Percentiles rank a stretch among this genome's conserved stretches.
phyloP scores from a whole-genome alignment of 2,329 filamentous ascomycete genomes.

The Aureobasidium sp. region DNA sequence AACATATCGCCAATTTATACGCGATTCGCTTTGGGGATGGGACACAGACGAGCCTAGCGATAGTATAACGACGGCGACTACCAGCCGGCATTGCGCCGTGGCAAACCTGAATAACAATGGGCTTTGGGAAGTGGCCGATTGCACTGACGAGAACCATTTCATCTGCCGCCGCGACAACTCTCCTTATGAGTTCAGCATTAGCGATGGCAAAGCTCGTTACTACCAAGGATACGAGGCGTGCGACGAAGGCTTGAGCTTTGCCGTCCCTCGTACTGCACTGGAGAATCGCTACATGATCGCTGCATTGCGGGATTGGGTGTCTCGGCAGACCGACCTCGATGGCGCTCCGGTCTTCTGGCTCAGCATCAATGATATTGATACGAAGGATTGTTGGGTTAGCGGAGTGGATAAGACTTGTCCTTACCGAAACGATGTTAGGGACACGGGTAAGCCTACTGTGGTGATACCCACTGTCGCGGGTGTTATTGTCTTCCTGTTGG shows the following conservation, averaged over 20 bases:
- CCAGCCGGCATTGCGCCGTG: constrained; percentile 48
- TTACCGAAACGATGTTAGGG: constrained; percentile 41
- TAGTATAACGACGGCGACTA: constrained; percentile 20
- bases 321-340: constrained; percentile 22
- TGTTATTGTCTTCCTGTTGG: constrained; percentile 55
- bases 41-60: constrained; percentile 49
- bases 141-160: constrained; percentile 42
- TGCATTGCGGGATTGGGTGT: constrained; percentile 15
- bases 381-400: constrained; percentile 53
- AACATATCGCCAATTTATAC: constrained; percentile 46
- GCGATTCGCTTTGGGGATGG: constrained; percentile 55
- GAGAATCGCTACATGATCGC: constrained; percentile 54
- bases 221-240: constrained; percentile 42
- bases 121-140: constrained; percentile 54
- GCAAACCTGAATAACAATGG: constrained; percentile 43
- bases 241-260: constrained; percentile 43
- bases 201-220: constrained; percentile 32
- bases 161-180: constrained; percentile 46
- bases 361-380: constrained; percentile 54
- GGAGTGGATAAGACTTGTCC: constrained; percentile 53
- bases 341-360: constrained; percentile 44
- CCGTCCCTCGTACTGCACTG: constrained; percentile 53
- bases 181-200: constrained; percentile 54
- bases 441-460: constrained; percentile 39
- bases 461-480: constrained; percentile 56